phyloP scores from a whole-genome alignment of 495 filamentous ascomycete genomes.

The Cercophora sp. region DNA sequence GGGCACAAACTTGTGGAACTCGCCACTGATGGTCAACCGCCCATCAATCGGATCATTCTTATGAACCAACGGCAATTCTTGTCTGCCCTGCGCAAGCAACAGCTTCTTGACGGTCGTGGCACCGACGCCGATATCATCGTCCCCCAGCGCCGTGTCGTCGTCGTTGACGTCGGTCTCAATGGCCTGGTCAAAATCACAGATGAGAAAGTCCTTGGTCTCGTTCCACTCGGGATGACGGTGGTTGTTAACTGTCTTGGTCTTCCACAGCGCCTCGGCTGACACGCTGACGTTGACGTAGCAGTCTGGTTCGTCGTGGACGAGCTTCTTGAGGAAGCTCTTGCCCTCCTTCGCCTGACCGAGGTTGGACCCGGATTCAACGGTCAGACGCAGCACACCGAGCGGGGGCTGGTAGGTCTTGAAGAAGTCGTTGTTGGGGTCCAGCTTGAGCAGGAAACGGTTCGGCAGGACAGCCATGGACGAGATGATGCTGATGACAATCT shows the following conservation, averaged over 20 bases:
- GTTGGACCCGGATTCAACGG: conserved; percentile 34
- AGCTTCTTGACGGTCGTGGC: conserved; percentile 34
- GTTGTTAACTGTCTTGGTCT: conserved; percentile 32
- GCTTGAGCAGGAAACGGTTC: conserved; percentile 10
- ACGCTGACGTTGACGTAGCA: conserved; percentile 37
- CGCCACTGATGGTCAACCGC: conserved; percentile 26
- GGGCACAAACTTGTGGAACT: conserved; percentile 34
- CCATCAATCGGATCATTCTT: conserved; percentile 29
- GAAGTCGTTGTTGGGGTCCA: conserved; percentile 3
- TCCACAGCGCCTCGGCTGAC: conserved; percentile 35
- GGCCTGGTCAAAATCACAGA: conserved; percentile 35
- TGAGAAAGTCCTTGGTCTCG: conserved; percentile 39
- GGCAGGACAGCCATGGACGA: conserved; percentile 9
- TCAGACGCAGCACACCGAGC: conserved; percentile 38
- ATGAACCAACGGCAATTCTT: conserved; percentile 32
- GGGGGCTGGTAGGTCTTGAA: conserved; percentile 37
- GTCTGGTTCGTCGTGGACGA: conserved; percentile 35
- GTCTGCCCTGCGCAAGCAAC: conserved; percentile 28
- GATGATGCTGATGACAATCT: conserved; percentile 37
- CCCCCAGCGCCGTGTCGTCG: conserved; percentile 28
- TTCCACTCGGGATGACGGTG: conserved; percentile 38
- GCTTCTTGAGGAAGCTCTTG: conserved; percentile 29
- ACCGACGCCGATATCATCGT: conserved; percentile 40
- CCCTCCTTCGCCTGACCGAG: conserved; percentile 22
- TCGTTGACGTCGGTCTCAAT: conserved; percentile 37